Evolutionary conservation across 768 basidiomycete species (phyloP).

Genomic region (Ramaria sp.): DNA sequence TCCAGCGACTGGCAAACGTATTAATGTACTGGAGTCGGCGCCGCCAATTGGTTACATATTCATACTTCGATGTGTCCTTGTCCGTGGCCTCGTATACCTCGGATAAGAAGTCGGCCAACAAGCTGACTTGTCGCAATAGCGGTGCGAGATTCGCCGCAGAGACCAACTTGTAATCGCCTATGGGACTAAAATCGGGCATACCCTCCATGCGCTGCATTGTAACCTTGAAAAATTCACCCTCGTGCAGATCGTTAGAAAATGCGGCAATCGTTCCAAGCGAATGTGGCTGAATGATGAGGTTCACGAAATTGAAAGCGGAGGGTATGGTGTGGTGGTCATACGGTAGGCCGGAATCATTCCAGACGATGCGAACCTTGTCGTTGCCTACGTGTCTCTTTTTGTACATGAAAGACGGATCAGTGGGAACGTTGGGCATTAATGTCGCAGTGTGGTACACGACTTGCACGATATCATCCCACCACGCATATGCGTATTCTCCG

Average conservation of each 20-base stretch:
- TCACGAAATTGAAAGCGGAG: conserved; percentile 94
- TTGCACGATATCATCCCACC: conserved; percentile 98
- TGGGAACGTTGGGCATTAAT: conserved; percentile 77
- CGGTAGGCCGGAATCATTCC: conserved; percentile 90
- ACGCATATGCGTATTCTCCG: conserved; percentile 95
- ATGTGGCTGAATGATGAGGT: conserved; percentile 93
- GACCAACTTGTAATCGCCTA: conserved; percentile 91
- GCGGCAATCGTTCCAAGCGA: conserved; percentile 76
- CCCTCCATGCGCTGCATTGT: conserved; percentile 79
- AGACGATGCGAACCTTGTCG: conserved; percentile 91
- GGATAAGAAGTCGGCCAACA: conserved; percentile 86
- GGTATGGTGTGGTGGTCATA: conserved; percentile 87
- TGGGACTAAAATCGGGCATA: conserved; percentile 90
- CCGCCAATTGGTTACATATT: conserved; percentile 87
- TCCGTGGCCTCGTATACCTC: conserved; percentile 71
- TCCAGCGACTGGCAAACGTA: conserved; percentile 34
- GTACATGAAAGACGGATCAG: conserved; percentile 62
- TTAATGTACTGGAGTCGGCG: conserved; percentile 69
- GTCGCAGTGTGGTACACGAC: conserved; percentile 94
- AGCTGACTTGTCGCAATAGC: conserved; percentile 80
- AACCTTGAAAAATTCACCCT: conserved; percentile 95
- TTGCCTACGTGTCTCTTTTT: conserved; percentile 98
- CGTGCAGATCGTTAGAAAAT: conserved; percentile 73
- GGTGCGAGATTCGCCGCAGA: conserved; percentile 79
- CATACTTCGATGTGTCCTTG: conserved; percentile 55